Percentiles rank a stretch among this genome's conserved stretches.
phyloP scores from a whole-genome alignment of 192 early-diverging fungal genomes.

The Rhizoclosmatium sp. region DNA sequence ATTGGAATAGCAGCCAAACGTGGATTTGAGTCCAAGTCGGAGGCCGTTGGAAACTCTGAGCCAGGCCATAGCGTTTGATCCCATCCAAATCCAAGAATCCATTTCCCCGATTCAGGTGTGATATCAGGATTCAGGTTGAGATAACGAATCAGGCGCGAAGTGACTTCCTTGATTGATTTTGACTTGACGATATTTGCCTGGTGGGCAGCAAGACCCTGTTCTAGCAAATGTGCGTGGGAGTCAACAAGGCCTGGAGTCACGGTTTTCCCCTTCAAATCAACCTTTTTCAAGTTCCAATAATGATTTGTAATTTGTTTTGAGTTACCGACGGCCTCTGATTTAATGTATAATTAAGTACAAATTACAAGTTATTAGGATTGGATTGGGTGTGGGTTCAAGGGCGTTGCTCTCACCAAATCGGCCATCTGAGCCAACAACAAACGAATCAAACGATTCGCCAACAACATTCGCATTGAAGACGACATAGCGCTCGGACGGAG shows the following conservation, averaged over 20 bases:
- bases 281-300: constrained; percentile 22
- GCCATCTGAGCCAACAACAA: constrained; percentile 24
- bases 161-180: constrained; percentile 25
- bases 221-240: constrained; percentile 59
- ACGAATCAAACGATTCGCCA: background rate
- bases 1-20: constrained; percentile 52
- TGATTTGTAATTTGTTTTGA: background rate
- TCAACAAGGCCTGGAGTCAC: constrained; percentile 63
- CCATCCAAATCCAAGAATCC: constrained; percentile 63
- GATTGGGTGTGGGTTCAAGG: background rate
- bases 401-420: constrained; percentile 3
- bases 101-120: constrained; percentile 17
- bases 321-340: constrained; percentile 1
- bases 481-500: constrained; percentile 9
- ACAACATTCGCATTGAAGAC: constrained; percentile 4
- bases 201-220: constrained; percentile 41
- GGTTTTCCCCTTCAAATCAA: constrained; percentile 1
- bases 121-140: constrained; percentile 44
- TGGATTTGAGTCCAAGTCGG: constrained; percentile 52
- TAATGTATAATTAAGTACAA: too few relatives aligned
- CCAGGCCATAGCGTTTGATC: constrained; percentile 58
- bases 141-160: constrained; percentile 19
- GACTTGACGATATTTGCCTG: constrained; percentile 40
- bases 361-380: too few relatives aligned
- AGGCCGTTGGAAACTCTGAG: constrained; percentile 46